Evolutionary conservation across 1,284 basidiomycete genomes (phyloP), one percentile per base, ranked within the genome.

Genomic region (Tilletia indica): DNA sequence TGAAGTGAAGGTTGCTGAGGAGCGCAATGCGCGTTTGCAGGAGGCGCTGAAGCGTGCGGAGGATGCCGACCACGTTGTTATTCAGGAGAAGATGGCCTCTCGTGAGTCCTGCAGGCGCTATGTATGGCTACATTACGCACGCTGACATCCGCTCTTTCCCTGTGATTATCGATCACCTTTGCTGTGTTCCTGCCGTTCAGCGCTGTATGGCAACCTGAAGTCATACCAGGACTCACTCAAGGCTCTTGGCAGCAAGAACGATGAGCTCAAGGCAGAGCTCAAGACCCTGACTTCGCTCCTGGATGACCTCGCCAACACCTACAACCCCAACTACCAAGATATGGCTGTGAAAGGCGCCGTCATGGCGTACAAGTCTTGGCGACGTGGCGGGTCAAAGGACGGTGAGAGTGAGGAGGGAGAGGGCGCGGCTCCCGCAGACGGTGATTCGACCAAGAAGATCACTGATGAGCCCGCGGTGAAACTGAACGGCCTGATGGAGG

Each of bases 271-370:
- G 36, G 88, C 90, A 71, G 91, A 92, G 74, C 89, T 95, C 78
- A 88, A 89, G 73, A 88, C 89, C 36, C 88, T 99, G 2, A 91
- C 91, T n/a, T 89, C 90, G n/a, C 91, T 98, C 68, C 88, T 99
- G 16, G 89, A 91, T 72, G 88, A 91, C 48, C 88, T 99, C 2
- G 89, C 92, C 49, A 82, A 80, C 9, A 91, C 91, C 0, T 98
- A 97, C 87, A 99, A 99, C 85, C 96, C 96, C 31, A 99, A 99
- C 85, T 97, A 97, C 85, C 93, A 96, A 85, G 96, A 99, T 83
- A 98, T 99, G 96, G 95, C 93, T 9, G 96, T 98, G 72, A 90
- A 97, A 56, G 94, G 95, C 77, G 95, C 96, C 19, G 94, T 97
- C 6, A 90, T 94, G 63, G 94, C 94, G 12, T 98, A 93, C 90